Percentiles rank a stretch among this genome's conserved stretches.
These are phyloP conservation scores for Scutellaria baicalensis DNA, from an alignment of 257 asterid species.

Conservation along the genomic window DNA sequence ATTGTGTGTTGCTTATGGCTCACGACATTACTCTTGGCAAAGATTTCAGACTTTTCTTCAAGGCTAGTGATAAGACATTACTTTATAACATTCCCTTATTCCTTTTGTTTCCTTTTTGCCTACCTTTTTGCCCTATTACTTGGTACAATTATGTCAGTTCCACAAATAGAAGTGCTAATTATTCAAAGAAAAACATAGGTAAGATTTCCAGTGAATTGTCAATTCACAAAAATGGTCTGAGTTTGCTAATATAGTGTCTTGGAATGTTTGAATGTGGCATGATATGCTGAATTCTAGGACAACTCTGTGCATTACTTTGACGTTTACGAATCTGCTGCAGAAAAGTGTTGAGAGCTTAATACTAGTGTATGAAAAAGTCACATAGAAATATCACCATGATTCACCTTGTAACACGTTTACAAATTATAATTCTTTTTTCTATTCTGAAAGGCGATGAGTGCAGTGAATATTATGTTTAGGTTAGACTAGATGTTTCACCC, in stretches of 20 bases:
- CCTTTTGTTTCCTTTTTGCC: not conserved
- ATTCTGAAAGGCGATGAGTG: not conserved
- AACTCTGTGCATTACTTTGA: not conserved
- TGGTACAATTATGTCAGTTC: constrained; percentile 15
- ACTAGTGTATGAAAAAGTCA: not conserved
- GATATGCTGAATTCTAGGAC: not conserved
- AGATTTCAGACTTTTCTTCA: constrained; percentile 87
- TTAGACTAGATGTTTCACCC: constrained; percentile 1
- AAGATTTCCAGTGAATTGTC: constrained; percentile 1
- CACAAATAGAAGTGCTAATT: not conserved
- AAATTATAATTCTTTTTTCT: not conserved
- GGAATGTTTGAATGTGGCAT: not conserved
- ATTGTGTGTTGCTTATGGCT: constrained; percentile 92
- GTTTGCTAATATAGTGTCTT: not conserved
- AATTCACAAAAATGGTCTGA: not conserved
- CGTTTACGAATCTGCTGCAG: constrained; percentile 1
- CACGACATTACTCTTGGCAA: constrained; percentile 94
- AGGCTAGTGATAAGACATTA: constrained; percentile 49
- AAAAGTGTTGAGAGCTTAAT: not conserved
- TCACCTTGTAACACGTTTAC: not conserved
- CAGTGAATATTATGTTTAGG: not conserved
- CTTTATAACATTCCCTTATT: not conserved
- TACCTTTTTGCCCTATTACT: not conserved
- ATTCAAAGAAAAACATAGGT: not conserved
- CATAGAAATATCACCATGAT: not conserved